Evolutionary conservation across 2,329 filamentous ascomycete genomes (phyloP).

Genomic region (Aspergillus tanneri): DNA sequence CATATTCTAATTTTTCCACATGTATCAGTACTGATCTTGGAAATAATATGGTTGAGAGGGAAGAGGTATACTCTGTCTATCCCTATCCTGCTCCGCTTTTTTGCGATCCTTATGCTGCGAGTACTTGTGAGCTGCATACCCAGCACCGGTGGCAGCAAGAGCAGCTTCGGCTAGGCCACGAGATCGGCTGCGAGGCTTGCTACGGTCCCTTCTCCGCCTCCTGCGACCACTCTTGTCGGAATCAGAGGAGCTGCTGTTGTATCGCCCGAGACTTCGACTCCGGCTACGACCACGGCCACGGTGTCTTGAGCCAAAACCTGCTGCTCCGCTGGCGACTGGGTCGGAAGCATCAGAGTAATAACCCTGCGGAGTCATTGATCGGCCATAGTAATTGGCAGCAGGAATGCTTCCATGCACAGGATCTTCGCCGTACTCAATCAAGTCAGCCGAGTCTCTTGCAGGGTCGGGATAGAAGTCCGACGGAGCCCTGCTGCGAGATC

Average conservation of each 20-base stretch:
- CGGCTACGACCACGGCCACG: constrained; percentile 50
- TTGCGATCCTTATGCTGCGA: constrained; percentile 57
- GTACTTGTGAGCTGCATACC: constrained; percentile 58
- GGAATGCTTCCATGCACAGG: constrained; percentile 59
- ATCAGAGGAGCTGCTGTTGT: constrained; percentile 38
- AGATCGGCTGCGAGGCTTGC: constrained; percentile 42
- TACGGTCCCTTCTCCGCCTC: constrained; percentile 31
- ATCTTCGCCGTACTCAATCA: constrained; percentile 65
- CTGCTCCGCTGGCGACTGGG: constrained; percentile 37
- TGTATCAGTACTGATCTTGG: constrained; percentile 14
- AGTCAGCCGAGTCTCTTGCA: constrained; percentile 45
- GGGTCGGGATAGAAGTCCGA: constrained; percentile 44
- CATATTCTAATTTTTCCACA: constrained; percentile 32
- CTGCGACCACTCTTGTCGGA: constrained; percentile 40
- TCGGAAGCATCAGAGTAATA: constrained; percentile 46
- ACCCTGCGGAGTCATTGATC: constrained; percentile 37
- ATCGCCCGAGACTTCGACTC: constrained; percentile 39
- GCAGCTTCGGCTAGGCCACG: constrained; percentile 54
- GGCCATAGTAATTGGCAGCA: constrained; percentile 48
- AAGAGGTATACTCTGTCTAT: constrained; percentile 38
- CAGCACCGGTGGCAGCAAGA: constrained; percentile 58
- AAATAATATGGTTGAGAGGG: constrained; percentile 4
- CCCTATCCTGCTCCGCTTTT: constrained; percentile 53
- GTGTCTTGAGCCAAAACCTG: constrained; percentile 27
- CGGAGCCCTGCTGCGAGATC: constrained; percentile 46